Base-by-base conservation (phyloP, 495 filamentous ascomycete species). In the Penicillium roqueforti region DNA sequence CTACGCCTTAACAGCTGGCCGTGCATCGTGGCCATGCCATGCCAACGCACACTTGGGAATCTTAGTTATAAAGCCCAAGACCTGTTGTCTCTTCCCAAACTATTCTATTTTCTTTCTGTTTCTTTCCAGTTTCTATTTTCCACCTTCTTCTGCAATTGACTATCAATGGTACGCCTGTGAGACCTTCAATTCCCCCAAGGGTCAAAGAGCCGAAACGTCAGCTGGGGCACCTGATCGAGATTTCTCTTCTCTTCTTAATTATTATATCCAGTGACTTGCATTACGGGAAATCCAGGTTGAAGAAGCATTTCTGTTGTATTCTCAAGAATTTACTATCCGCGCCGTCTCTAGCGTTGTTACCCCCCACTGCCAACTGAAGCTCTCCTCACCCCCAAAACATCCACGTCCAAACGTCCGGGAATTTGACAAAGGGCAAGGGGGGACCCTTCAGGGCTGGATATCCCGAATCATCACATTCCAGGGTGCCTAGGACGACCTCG, bases 1-100 rank as follows among this genome's bases (percentile, higher is more conserved):
- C 28, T 11, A 13, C 28, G 28, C 10, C 28, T 53, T 47, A 47
- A 51, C 55, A 57, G 55, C 55, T 58, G 56, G 56, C 56, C 37
- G 18, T 58, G 56, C 56, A 53, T 51, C 19, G 25, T 26, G 25
- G 32, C 34, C 34, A 50, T 48, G 54, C 37, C 54, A 58, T 48
- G 54, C 37, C 54, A 58, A 41, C 51, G 55, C 43, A 54, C 60
- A 70, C 65, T 41, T 68, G 3, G 23, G 10, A 19, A 10, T 28
- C 8, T 29, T 28, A 59, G 10, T 62, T 69, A 40, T 45, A 49
- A 37, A 22, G 46, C 38, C n/a, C 19, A 19, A 23, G 5, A 13
- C 3, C 22, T 23, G 4, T 37, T 25, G n/a, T 28, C 25, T 28
- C 10, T 4, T 38, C 14, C 9, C 16, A 20, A 8, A n/a, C 5